Evolutionary conservation across 345 rosid genomes (phyloP).

Genomic region (Citrus cavaleriei): DNA sequence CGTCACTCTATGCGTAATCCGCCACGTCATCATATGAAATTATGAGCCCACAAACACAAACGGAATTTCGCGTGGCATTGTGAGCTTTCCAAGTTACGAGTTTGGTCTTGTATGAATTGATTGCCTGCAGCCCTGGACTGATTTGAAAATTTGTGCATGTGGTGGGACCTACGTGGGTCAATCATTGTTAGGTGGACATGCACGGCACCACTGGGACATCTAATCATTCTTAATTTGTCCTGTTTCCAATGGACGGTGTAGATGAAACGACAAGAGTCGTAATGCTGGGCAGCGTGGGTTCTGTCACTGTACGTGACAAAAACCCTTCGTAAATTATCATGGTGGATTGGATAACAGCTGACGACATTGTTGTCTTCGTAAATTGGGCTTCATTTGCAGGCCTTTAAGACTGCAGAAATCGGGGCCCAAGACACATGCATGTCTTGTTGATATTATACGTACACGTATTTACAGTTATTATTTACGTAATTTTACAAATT

Average conservation of each 20-base stretch:
- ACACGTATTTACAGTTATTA: too few relatives aligned
- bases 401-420: too few relatives aligned
- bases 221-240: constrained; percentile 4
- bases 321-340: background rate
- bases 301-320: background rate
- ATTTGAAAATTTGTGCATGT: background rate
- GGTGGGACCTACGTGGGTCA: background rate
- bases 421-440: too few relatives aligned
- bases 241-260: constrained; percentile 1
- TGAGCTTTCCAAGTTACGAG: background rate
- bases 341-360: too few relatives aligned
- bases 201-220: background rate
- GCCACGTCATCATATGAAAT: background rate
- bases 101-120: background rate
- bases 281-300: background rate
- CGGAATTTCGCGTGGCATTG: background rate
- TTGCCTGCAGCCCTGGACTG: background rate
- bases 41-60: background rate
- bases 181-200: constrained; percentile 7
- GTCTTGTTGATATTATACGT: too few relatives aligned
- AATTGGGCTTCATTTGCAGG: too few relatives aligned
- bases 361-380: too few relatives aligned
- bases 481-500: too few relatives aligned
- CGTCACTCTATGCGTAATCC: background rate
- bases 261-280: background rate